Percentiles rank a stretch among this genome's conserved stretches.
Conservation (phyloP, 2,329 filamentous ascomycete genomes). For the Verticillium albo-atrum region DNA sequence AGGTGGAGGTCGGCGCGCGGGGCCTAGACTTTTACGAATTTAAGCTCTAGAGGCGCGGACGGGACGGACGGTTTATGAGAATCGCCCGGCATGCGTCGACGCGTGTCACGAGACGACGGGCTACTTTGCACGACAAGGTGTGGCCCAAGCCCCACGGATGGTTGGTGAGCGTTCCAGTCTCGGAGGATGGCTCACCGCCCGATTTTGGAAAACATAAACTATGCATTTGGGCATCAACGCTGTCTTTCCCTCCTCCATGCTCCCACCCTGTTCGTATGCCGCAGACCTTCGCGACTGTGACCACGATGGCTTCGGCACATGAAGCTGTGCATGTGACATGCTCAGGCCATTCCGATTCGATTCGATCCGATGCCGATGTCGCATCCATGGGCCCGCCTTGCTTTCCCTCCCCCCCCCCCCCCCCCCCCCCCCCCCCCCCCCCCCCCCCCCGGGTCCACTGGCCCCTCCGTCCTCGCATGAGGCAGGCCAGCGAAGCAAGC, state of each 20-base stretch:
- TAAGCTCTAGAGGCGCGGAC: conserved; percentile 34
- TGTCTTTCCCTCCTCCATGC: background rate
- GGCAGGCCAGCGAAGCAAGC: background rate
- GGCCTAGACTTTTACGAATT: conserved; percentile 64
- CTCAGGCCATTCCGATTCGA: no score
- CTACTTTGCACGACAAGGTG: background rate
- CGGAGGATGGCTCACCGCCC: background rate
- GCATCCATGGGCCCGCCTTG: background rate
- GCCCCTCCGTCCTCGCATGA: background rate
- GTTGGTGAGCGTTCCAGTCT: background rate
- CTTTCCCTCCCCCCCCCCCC: background rate
- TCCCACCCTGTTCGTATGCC: background rate
- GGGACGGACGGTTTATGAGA: background rate
- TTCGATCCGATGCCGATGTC: background rate
- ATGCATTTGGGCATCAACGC: conserved; percentile 10
- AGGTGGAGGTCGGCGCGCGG: conserved; percentile 68
- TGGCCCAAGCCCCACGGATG: no score
- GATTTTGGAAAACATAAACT: background rate
- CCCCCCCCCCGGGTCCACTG: no score
- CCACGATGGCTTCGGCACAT: background rate
- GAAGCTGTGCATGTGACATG: background rate
- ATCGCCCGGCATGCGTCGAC: background rate
- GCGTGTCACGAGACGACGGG: background rate
- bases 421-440: no score
- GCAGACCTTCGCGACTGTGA: background rate